phyloP scores from a whole-genome alignment of 179 eudicot species.

The Amaranthus tricolor region DNA sequence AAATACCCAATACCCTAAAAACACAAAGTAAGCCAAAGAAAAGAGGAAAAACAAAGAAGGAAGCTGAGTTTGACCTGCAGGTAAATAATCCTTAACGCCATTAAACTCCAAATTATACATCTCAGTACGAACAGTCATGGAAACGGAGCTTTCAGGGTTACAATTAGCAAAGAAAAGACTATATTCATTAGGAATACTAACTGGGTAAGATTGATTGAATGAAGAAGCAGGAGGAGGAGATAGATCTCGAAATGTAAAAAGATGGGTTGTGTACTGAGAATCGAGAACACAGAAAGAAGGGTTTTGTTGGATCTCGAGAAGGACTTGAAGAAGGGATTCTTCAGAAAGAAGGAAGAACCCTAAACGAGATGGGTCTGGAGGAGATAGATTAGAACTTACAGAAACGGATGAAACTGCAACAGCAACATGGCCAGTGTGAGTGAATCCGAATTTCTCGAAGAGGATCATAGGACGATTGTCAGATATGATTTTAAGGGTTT shows the following conservation, averaged over 20 bases:
- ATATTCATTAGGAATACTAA: constrained; percentile 63
- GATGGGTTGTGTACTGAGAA: constrained; percentile 42
- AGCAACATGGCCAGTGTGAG: constrained; percentile 60
- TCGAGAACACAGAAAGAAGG: constrained; percentile 67
- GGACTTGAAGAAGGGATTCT: constrained; percentile 74
- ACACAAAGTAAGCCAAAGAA: constrained; percentile 47
- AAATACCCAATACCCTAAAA: constrained; percentile 49
- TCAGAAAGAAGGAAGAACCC: constrained; percentile 85
- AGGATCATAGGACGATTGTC: constrained; percentile 82
- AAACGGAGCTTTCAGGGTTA: constrained; percentile 54
- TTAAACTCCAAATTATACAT: constrained; percentile 58
- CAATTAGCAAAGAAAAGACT: constrained; percentile 79
- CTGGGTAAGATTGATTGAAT: constrained; percentile 48
- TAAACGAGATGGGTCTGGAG: constrained; percentile 53
- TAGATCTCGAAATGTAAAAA: constrained; percentile 75
- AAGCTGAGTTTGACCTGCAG: constrained; percentile 75
- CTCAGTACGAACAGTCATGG: constrained; percentile 67
- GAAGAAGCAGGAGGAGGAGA: constrained; percentile 68
- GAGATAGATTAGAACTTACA: constrained; percentile 47
- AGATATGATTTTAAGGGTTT: constrained; percentile 52
- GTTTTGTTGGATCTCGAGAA: constrained; percentile 67
- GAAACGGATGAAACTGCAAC: constrained; percentile 63
- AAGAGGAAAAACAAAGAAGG: constrained; percentile 59
- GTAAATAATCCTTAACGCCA: constrained; percentile 51
- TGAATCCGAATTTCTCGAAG: constrained; percentile 88